These are phyloP conservation scores for Linaria vulgaris DNA, from an alignment of 257 asterid genomes.

Conservation along the genomic window DNA sequence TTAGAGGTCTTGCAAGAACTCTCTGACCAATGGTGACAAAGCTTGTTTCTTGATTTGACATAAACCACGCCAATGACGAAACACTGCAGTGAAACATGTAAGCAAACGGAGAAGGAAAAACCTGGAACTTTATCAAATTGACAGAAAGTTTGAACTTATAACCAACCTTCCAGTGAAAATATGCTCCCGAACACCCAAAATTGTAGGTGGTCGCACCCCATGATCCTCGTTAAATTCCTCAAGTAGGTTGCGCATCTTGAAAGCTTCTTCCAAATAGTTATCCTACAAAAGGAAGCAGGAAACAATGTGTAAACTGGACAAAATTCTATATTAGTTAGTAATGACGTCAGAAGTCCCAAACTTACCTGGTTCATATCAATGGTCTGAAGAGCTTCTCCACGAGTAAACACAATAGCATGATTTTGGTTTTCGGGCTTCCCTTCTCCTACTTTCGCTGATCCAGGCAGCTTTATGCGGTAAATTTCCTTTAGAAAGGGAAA, in stretches of 20 bases:
- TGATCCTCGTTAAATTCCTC: constrained; percentile 55
- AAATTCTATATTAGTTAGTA: not conserved
- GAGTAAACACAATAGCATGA: constrained; percentile 80
- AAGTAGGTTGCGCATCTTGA: constrained; percentile 62
- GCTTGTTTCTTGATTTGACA: constrained; percentile 66
- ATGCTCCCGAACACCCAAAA: constrained; percentile 66
- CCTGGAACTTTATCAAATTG: not conserved
- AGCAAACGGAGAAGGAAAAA: not conserved
- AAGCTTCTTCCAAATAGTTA: constrained; percentile 65
- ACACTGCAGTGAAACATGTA: constrained; percentile 37
- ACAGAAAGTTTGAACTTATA: not conserved
- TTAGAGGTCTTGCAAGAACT: constrained; percentile 57
- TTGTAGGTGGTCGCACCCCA: constrained; percentile 55
- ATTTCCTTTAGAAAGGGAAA: constrained; percentile 26
- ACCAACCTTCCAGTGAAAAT: constrained; percentile 63
- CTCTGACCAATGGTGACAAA: constrained; percentile 64
- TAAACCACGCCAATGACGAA: constrained; percentile 64
- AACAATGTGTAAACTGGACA: constrained; percentile 1
- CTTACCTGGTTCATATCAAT: constrained; percentile 95
- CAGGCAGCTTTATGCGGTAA: constrained; percentile 91
- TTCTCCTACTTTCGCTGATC: constrained; percentile 85
- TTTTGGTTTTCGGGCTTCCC: constrained; percentile 95
- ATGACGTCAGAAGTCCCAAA: constrained; percentile 4
- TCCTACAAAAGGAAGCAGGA: constrained; percentile 35
- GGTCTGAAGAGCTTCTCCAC: constrained; percentile 92